Conservation (phyloP, 768 basidiomycete species). For the Pisolithus sp. region DNA sequence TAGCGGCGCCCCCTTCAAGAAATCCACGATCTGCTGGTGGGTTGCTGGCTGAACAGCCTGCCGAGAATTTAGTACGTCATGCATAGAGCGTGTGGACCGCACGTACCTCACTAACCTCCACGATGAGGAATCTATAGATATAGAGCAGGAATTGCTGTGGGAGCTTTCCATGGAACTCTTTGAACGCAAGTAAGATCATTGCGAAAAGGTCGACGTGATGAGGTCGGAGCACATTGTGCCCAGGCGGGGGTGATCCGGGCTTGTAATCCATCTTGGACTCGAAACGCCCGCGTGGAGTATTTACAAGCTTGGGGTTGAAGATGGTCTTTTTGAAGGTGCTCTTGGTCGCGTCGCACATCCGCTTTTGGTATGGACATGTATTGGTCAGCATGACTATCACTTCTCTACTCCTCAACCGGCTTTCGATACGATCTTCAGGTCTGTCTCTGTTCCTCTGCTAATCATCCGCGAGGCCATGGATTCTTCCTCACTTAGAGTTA, state of each 20-base stretch:
- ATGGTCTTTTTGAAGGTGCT: too few species aligned
- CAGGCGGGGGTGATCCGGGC: conserved; percentile 49
- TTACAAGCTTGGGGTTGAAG: too few species aligned
- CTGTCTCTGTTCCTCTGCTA: too few species aligned
- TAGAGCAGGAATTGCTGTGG: conserved; percentile 55
- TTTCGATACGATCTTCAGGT: too few species aligned
- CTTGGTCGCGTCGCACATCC: too few species aligned
- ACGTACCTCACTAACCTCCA: conserved; percentile 64
- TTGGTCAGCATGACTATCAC: too few species aligned
- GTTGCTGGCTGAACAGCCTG: conserved; percentile 63
- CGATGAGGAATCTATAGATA: conserved; percentile 58
- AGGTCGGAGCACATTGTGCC: conserved; percentile 63
- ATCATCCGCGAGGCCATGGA: too few species aligned
- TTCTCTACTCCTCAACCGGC: too few species aligned
- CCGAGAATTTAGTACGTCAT: background rate
- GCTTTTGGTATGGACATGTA: too few species aligned
- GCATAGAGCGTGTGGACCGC: background rate
- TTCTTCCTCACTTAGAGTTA: too few species aligned
- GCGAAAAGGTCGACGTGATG: conserved; percentile 71
- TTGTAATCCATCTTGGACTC: conserved; percentile 20
- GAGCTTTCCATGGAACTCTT: conserved; percentile 49
- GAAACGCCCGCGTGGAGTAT: too few species aligned
- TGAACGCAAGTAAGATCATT: conserved; percentile 56
- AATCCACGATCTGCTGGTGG: conserved; percentile 42
- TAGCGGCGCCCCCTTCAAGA: conserved; percentile 40